Evolutionary conservation across 345 rosid genomes (phyloP).

Genomic region (Eucalyptus erythrocorys): DNA sequence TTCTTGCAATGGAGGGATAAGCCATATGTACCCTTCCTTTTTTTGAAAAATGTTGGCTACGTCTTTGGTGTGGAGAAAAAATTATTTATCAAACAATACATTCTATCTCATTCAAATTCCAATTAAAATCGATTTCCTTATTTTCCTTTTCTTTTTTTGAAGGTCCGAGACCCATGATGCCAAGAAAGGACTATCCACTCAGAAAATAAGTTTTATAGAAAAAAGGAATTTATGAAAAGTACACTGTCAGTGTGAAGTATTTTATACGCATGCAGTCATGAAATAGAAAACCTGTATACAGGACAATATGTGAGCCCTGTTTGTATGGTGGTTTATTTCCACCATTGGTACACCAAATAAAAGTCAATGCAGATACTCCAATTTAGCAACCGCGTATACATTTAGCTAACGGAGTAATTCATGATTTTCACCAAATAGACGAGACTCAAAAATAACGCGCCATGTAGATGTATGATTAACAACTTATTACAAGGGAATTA

Average conservation of each 20-base stretch:
- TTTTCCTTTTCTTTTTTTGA: neutral
- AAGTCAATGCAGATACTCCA: neutral
- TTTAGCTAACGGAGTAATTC: neutral
- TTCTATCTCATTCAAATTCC: neutral
- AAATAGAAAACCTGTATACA: neutral
- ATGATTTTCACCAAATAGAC: neutral
- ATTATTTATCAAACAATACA: too few species aligned
- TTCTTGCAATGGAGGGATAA: neutral
- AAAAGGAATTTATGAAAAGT: neutral
- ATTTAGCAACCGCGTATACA: neutral
- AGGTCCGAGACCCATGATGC: neutral
- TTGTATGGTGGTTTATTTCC: neutral
- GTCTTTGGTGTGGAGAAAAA: neutral
- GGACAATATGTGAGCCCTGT: neutral
- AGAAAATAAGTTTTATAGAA: neutral
- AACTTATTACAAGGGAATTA: neutral
- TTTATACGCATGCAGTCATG: neutral
- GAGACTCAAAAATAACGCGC: neutral
- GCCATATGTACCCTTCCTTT: neutral
- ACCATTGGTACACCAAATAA: neutral
- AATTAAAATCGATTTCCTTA: neutral
- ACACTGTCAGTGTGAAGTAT: neutral
- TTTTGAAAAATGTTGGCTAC: neutral
- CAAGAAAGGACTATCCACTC: neutral
- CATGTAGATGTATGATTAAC: neutral